Conservation (phyloP, 2,329 filamentous ascomycete species). For the Cladosporium velox region DNA sequence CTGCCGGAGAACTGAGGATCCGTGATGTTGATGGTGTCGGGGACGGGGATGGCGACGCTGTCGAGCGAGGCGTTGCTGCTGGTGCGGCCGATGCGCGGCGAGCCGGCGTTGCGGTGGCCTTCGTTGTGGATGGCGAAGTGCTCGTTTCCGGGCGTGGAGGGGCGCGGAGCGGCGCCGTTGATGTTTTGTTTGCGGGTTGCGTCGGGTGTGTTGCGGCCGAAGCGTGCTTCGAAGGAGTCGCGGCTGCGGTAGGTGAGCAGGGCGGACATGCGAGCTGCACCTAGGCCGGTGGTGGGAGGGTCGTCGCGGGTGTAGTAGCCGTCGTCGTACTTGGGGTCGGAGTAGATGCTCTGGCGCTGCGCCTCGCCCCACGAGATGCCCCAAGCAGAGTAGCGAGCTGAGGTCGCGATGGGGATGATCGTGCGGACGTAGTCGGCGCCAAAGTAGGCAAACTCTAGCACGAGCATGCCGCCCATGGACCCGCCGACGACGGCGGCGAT, state of each 20-base stretch:
- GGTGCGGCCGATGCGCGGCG: conserved; percentile 46
- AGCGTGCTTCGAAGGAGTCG: conserved; percentile 94
- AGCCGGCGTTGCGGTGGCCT: conserved; percentile 51
- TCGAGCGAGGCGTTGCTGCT: conserved; percentile 32
- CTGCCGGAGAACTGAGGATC: conserved; percentile 52
- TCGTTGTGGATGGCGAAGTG: conserved; percentile 57
- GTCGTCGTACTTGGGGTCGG: conserved; percentile 96
- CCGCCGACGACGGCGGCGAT: conserved; percentile 79
- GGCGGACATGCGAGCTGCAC: conserved; percentile 94
- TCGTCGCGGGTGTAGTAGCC: conserved; percentile 90
- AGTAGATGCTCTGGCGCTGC: conserved; percentile 91
- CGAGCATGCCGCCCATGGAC: conserved; percentile 86
- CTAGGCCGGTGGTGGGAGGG: conserved; percentile 81
- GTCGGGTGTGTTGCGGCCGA: conserved; percentile 90
- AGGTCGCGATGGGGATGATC: conserved; percentile 82
- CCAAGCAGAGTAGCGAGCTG: conserved; percentile 83
- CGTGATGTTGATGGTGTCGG: conserved; percentile 32
- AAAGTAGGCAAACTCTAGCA: conserved; percentile 89
- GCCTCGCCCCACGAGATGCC: conserved; percentile 90
- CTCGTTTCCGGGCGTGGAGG: conserved; percentile 44
- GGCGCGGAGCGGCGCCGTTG: conserved; percentile 61
- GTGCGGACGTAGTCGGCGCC: conserved; percentile 80
- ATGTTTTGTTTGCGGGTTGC: conserved; percentile 81
- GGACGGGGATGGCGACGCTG: conserved; percentile 28
- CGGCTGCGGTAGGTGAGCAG: conserved; percentile 93